A percentile compares a stretch with the other conserved stretches of the same genome.
phyloP scores from a whole-genome alignment of 2,329 filamentous ascomycete genomes.

The Cephalotrichum gorgonifer region DNA sequence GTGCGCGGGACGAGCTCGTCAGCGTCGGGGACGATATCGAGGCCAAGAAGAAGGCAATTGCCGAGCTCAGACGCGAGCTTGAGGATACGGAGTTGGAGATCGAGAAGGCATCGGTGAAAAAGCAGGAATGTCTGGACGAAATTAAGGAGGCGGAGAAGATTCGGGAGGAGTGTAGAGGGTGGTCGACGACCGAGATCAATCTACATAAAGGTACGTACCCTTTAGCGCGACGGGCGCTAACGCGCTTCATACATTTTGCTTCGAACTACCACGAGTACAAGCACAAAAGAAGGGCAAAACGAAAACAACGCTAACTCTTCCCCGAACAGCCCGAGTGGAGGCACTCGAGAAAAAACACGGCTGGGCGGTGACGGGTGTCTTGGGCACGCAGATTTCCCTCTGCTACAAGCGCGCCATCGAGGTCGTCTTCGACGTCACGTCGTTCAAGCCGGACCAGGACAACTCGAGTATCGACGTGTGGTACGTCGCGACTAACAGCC shows the following conservation, averaged over 20 bases:
- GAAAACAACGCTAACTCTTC: neutral
- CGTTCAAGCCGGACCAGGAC: constrained; percentile 39
- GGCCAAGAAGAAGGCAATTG: constrained; percentile 57
- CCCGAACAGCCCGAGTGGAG: constrained; percentile 47
- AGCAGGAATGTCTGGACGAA: constrained; percentile 58
- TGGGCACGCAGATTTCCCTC: constrained; percentile 57
- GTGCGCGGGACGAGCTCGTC: constrained; percentile 58
- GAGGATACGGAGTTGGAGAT: constrained; percentile 57
- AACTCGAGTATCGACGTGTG: constrained; percentile 56
- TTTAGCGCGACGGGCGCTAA: no score
- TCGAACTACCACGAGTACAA: neutral
- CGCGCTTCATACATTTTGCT: no score
- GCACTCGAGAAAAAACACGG: constrained; percentile 55
- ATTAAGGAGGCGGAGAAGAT: constrained; percentile 76
- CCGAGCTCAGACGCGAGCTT: constrained; percentile 55
- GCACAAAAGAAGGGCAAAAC: neutral
- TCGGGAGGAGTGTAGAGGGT: constrained; percentile 80
- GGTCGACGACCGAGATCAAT: constrained; percentile 73
- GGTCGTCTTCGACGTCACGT: constrained; percentile 57
- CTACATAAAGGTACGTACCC: constrained; percentile 61
- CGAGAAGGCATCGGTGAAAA: constrained; percentile 52
- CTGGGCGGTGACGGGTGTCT: constrained; percentile 61
- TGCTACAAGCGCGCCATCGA: constrained; percentile 63
- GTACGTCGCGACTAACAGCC: constrained; percentile 53
- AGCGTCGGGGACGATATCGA: constrained; percentile 58